Percentiles rank a stretch among this genome's conserved stretches.
Conservation (phyloP, 768 basidiomycete species). For the Austroboletus festivus region DNA sequence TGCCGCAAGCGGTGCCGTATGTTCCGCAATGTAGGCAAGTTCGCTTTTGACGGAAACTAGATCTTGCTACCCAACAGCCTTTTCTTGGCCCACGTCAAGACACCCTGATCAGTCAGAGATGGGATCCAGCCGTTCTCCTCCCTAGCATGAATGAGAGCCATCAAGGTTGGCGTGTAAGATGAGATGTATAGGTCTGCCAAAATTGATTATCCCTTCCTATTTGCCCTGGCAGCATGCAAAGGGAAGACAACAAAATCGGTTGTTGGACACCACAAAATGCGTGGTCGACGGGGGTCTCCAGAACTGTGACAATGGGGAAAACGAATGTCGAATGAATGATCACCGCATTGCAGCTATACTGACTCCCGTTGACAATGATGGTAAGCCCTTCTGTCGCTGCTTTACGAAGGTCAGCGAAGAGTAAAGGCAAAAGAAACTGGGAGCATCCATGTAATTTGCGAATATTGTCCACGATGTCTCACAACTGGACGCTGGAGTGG, state of each 20-base stretch:
- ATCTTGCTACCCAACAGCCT: background rate
- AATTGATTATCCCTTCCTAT: background rate
- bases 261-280: background rate
- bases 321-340: constrained; percentile 1
- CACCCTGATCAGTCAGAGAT: background rate
- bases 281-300: background rate
- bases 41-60: background rate
- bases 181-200: background rate
- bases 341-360: background rate
- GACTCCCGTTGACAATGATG: background rate
- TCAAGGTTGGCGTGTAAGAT: background rate
- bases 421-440: constrained; percentile 23
- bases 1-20: background rate
- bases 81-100: background rate
- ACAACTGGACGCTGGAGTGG: background rate
- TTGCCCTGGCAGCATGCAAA: background rate
- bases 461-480: constrained; percentile 11
- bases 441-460: constrained; percentile 19
- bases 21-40: background rate
- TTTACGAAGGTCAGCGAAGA: constrained; percentile 10
- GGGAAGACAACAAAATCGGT: background rate
- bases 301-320: constrained; percentile 7
- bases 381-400: constrained; percentile 21
- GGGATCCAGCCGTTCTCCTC: background rate
- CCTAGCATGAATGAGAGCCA: background rate